These are phyloP conservation scores for Trypanosoma grayi DNA, from an alignment of 208 protist genomes.

Conservation along the genomic window DNA sequence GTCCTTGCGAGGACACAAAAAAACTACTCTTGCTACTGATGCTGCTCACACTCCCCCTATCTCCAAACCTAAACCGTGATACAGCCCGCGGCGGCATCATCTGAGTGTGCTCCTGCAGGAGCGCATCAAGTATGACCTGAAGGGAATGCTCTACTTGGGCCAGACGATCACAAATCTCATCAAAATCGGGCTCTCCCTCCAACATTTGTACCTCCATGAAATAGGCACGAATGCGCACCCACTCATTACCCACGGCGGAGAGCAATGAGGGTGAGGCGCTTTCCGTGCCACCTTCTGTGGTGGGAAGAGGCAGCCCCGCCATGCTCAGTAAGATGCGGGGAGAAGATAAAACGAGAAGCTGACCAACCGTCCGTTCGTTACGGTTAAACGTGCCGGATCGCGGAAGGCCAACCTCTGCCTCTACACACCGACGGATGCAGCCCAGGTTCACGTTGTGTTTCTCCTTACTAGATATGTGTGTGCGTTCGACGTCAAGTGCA, in stretches of 20 bases:
- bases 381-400: too few relatives aligned
- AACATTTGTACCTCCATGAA: slow-evolving; percentile 53
- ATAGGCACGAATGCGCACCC: slow-evolving; percentile 50
- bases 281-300: neutral
- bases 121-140: slow-evolving; percentile 36
- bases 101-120: slow-evolving; percentile 28
- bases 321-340: neutral
- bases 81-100: neutral
- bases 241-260: slow-evolving; percentile 32
- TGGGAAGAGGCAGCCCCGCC: neutral
- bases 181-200: slow-evolving; percentile 24
- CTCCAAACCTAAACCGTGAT: neutral
- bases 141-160: slow-evolving; percentile 34
- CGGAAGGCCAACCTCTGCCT: too few relatives aligned
- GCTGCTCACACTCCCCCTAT: neutral
- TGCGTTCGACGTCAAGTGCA: too few relatives aligned
- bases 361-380: neutral
- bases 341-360: neutral
- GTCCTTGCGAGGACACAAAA: neutral
- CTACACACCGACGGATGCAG: neutral
- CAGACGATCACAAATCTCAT: slow-evolving; percentile 25
- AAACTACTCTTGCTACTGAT: slow-evolving; percentile 8
- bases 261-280: slow-evolving; percentile 1
- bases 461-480: too few relatives aligned
- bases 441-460: neutral